phyloP scores from a whole-genome alignment of 257 asterid species.

The Solanum dulcamara region DNA sequence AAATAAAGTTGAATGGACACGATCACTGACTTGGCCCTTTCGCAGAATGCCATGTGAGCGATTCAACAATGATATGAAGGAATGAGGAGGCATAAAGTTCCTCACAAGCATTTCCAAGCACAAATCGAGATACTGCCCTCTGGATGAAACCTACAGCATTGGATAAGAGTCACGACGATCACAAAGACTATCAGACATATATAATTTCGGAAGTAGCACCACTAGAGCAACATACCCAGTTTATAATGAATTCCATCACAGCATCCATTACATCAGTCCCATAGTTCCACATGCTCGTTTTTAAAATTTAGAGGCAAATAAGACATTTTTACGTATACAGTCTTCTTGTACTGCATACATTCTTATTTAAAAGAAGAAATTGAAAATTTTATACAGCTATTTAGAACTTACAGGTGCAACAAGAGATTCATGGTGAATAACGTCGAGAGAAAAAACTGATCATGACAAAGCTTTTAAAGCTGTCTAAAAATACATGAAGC shows the following conservation, averaged over 20 bases:
- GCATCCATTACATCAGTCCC: constrained; percentile 78
- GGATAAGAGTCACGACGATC: background rate
- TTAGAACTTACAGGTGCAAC: too few species aligned
- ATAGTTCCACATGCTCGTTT: constrained; percentile 79
- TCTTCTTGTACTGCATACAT: background rate
- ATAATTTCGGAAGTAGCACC: background rate
- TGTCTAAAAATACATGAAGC: background rate
- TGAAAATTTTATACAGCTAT: background rate
- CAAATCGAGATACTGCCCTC: constrained; percentile 52
- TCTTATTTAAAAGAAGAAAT: background rate
- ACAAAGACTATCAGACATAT: background rate
- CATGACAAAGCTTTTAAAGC: constrained; percentile 58
- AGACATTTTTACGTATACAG: background rate
- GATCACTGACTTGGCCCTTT: constrained; percentile 66
- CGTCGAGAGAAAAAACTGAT: too few species aligned
- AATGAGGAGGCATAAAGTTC: constrained; percentile 61
- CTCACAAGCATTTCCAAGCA: constrained; percentile 75
- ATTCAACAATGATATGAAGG: constrained; percentile 34
- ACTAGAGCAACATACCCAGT: constrained; percentile 45
- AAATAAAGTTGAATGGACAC: constrained; percentile 58
- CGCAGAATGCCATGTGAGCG: constrained; percentile 40
- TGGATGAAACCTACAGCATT: constrained; percentile 56
- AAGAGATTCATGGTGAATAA: too few species aligned
- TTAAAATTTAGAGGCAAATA: constrained; percentile 35
- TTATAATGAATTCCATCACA: constrained; percentile 40